Evolutionary conservation across 495 filamentous ascomycete species (phyloP).

Genomic region (Bombardia bombarda): DNA sequence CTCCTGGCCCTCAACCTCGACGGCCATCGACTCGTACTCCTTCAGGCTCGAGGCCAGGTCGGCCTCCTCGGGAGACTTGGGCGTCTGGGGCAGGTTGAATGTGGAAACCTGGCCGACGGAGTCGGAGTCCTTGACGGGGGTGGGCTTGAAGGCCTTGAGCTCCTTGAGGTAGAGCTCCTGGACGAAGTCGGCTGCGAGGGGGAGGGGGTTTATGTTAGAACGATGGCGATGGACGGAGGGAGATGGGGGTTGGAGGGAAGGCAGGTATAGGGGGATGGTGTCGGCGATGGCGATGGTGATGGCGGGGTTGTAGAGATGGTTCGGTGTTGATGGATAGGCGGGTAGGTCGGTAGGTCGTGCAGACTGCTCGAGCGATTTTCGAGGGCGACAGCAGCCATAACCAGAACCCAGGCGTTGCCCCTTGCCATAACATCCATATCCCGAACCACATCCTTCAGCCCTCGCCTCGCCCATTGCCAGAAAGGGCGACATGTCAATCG

Average conservation of each 20-base stretch:
- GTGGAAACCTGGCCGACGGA: slow-evolving; percentile 85
- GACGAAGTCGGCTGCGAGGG: slow-evolving; percentile 71
- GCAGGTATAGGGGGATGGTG: not conserved
- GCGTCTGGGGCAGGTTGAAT: slow-evolving; percentile 70
- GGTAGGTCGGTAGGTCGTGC: too few relatives aligned
- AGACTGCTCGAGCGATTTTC: too few relatives aligned
- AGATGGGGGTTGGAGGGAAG: not conserved
- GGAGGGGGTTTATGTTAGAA: not conserved
- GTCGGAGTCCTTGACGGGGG: slow-evolving; percentile 74
- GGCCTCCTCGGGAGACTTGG: slow-evolving; percentile 82
- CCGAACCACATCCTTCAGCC: too few relatives aligned
- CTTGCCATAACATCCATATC: too few relatives aligned
- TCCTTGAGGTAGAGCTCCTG: slow-evolving; percentile 96
- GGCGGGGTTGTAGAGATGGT: too few relatives aligned
- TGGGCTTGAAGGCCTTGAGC: slow-evolving; percentile 85
- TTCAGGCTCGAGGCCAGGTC: slow-evolving; percentile 84
- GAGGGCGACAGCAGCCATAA: too few relatives aligned
- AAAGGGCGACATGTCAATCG: too few relatives aligned
- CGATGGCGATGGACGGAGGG: not conserved
- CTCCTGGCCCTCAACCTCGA: slow-evolving; percentile 90
- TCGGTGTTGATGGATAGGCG: too few relatives aligned
- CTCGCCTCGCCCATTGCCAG: too few relatives aligned
- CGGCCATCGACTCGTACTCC: slow-evolving; percentile 83
- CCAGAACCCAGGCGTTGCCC: too few relatives aligned
- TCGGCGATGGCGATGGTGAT: not conserved